A percentile compares a stretch with the other conserved stretches of the same genome.
These are phyloP conservation scores for Trametes cingulata DNA, from an alignment of 768 basidiomycete genomes.

Conservation along the genomic window DNA sequence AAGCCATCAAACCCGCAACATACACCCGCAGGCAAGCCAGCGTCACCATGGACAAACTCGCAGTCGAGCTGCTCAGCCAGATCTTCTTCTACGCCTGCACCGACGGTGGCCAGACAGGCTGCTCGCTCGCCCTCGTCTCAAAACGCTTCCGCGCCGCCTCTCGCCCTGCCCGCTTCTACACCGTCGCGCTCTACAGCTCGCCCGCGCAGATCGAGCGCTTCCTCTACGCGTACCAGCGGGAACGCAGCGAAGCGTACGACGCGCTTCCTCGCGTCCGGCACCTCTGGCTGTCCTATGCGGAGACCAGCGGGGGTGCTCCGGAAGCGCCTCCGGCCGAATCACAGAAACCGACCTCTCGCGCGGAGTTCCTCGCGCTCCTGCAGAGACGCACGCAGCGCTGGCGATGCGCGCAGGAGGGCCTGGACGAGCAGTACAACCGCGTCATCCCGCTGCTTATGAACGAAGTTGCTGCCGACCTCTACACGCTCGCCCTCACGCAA, in stretches of 20 bases:
- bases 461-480: slow-evolving; percentile 8
- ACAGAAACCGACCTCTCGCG: slow-evolving; percentile 6
- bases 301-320: not conserved
- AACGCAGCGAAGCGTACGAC: slow-evolving; percentile 2
- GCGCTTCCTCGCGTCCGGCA: slow-evolving; percentile 16
- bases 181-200: slow-evolving; percentile 8
- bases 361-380: slow-evolving; percentile 9
- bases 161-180: slow-evolving; percentile 21
- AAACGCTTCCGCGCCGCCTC: slow-evolving; percentile 30
- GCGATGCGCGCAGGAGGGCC: slow-evolving; percentile 8
- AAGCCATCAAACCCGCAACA: not conserved
- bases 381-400: slow-evolving; percentile 11
- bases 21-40: not conserved
- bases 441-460: slow-evolving; percentile 15
- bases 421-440: slow-evolving; percentile 22
- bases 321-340: not conserved
- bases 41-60: slow-evolving; percentile 22
- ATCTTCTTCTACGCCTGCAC: slow-evolving; percentile 33
- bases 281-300: slow-evolving; percentile 19
- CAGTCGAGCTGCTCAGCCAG: slow-evolving; percentile 30
- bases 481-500: slow-evolving; percentile 13
- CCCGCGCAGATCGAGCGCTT: slow-evolving; percentile 8
- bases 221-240: not conserved
- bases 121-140: slow-evolving; percentile 33
- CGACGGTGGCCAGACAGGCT: slow-evolving; percentile 33